phyloP scores from a whole-genome alignment of 2,329 filamentous ascomycete species.

The Teratosphaeria destructans region DNA sequence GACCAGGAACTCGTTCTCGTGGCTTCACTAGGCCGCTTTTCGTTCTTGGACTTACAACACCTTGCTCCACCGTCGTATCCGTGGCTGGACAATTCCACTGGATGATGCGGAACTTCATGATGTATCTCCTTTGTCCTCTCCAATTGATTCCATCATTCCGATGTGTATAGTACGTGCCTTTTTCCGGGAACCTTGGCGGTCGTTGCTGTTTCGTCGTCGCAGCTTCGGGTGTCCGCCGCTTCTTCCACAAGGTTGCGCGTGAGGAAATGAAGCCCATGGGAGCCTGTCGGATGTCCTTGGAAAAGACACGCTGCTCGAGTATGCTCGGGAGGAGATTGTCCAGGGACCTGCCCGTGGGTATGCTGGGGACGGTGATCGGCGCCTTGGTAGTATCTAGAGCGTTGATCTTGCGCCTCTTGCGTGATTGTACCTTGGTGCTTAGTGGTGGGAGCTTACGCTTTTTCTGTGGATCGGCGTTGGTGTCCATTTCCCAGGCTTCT shows the following conservation, averaged over 20 bases:
- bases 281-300: not conserved
- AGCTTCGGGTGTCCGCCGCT: not conserved
- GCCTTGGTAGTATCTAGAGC: not conserved
- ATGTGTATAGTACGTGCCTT: not conserved
- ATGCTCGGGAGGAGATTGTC: not conserved
- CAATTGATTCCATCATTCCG: not conserved
- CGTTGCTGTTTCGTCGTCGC: not conserved
- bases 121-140: not conserved
- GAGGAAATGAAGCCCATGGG: not conserved
- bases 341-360: not conserved
- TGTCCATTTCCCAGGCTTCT: not conserved
- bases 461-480: not conserved
- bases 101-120: not conserved
- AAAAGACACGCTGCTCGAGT: not conserved
- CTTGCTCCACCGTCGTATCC: not conserved
- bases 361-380: not conserved
- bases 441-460: not conserved
- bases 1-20: not conserved
- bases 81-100: not conserved
- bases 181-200: not conserved
- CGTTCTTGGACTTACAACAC: not conserved
- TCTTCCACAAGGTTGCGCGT: not conserved
- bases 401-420: not conserved
- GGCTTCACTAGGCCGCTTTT: not conserved
- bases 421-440: not conserved